Evolutionary conservation across 495 filamentous ascomycete genomes (phyloP).

Genomic region (Pyrenula massariospora): DNA sequence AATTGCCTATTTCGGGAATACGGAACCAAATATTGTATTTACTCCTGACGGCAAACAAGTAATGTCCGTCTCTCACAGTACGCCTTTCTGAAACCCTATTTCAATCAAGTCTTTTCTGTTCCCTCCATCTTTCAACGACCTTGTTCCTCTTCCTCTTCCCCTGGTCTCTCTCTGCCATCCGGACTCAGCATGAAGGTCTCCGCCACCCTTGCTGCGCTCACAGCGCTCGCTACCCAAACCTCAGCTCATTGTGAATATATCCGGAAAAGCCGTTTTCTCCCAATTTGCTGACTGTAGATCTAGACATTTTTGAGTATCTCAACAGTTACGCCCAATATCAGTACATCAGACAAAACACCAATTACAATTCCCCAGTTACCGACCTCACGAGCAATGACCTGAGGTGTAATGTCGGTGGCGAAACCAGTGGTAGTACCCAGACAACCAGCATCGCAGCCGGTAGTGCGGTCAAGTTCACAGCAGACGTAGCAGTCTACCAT

Average conservation of each 20-base stretch:
- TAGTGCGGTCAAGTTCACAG: not conserved
- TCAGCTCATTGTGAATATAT: not conserved
- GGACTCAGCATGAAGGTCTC: not conserved
- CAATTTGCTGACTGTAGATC: not conserved
- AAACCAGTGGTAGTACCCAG: not conserved
- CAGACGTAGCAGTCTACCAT: slow-evolving; percentile 5
- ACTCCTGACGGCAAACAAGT: no score
- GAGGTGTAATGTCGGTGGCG: not conserved
- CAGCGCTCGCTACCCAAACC: not conserved
- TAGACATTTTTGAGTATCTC: not conserved
- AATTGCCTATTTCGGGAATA: no score
- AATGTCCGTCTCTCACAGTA: no score
- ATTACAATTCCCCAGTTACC: not conserved
- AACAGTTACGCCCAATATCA: slow-evolving; percentile 20
- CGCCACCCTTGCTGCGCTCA: not conserved
- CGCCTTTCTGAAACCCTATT: no score
- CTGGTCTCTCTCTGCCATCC: no score
- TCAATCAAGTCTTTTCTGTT: no score
- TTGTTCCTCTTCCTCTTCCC: no score
- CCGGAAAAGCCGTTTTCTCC: not conserved
- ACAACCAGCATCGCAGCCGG: not conserved
- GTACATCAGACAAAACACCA: not conserved
- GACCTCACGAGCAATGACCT: not conserved
- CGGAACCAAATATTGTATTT: no score
- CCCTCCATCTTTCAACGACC: no score